Evolutionary conservation across 441 rosid genomes (phyloP).

Genomic region (Populus trichocarpa): DNA sequence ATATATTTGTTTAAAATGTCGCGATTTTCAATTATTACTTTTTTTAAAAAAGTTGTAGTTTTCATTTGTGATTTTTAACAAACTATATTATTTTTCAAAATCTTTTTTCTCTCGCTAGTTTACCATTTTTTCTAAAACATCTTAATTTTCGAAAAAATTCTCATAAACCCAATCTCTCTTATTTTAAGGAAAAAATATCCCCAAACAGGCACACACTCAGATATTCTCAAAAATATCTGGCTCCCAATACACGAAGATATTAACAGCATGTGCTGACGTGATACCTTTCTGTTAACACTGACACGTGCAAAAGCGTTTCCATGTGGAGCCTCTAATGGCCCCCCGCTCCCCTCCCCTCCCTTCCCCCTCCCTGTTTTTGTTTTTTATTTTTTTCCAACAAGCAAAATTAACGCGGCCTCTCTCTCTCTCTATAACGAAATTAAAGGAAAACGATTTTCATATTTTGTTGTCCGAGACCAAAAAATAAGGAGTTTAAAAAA

Average conservation of each 20-base stretch:
- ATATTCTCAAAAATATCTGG: conserved; percentile 47
- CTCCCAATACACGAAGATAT: conserved; percentile 49
- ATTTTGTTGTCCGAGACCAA: not conserved
- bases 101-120: too few relatives aligned
- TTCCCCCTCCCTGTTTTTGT: conserved; percentile 2
- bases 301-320: conserved; percentile 81
- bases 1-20: too few relatives aligned
- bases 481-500: not conserved
- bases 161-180: not conserved
- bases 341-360: not conserved
- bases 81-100: too few relatives aligned
- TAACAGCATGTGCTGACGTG: conserved; percentile 47
- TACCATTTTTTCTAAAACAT: too few relatives aligned
- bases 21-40: too few relatives aligned
- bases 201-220: not conserved
- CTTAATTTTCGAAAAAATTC: too few relatives aligned
- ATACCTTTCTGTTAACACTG: conserved; percentile 18
- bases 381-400: not conserved
- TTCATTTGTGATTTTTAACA: too few relatives aligned
- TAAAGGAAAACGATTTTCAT: not conserved
- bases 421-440: not conserved
- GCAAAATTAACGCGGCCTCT: not conserved
- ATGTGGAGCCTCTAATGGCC: conserved; percentile 44
- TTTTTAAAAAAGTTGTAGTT: too few relatives aligned
- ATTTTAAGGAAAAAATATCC: not conserved